Base-by-base conservation (phyloP, 164 flowering plant genomes). In the Brasenia schreberi region DNA sequence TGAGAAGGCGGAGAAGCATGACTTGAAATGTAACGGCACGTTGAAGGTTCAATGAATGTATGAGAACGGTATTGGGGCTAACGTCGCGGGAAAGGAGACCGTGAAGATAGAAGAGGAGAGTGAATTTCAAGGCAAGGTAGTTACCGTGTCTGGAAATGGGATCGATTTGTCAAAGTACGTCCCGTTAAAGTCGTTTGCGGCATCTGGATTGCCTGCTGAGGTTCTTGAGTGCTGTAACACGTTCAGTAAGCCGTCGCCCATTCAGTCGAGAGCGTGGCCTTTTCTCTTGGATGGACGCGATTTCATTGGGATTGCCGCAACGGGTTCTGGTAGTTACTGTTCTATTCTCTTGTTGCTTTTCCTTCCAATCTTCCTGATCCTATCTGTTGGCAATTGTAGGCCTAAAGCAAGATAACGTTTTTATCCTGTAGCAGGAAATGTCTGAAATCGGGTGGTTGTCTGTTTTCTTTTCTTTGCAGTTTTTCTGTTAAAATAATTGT, bases 221-320 rank as follows among this genome's bases (percentile, higher is more conserved):
- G 88, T 93, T 62, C 70, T 90, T 62, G 75, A 82, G 52, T 93
- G 96, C 71, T 88, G 96, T 73, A 78, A 83, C 76, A 69, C 64
- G 27, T 93, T 90, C 65, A 73, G 75, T 52, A 83, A 77, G 59
- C 96, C 97, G 0, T 88, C 97, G 33, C 92, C 92, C 0, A 93
- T 90, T 75, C 96, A 93, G 69, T 77, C 97, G 5, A 81, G 80
- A 59, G 83, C 97, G 0, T 91, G 97, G 97, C 93, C 97, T 16
- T 94, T 89, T 71, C 78, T 94, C 64, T 76, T 91, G 74, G 78
- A 90, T 18, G 93, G 89, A 11, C 86, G 98, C 5, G 98, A 92
- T 78, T 81, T 92, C 75, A 90, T 92, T 62, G 96, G 96, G 42
- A 88, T 90, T 61, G 98, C 96, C 0, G 81, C 80, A 5, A 88